Percentiles rank a stretch among this genome's conserved stretches.
Evolutionary conservation across 208 protist genomes (phyloP).

Genomic region (Trypanosomatidae sp.): DNA sequence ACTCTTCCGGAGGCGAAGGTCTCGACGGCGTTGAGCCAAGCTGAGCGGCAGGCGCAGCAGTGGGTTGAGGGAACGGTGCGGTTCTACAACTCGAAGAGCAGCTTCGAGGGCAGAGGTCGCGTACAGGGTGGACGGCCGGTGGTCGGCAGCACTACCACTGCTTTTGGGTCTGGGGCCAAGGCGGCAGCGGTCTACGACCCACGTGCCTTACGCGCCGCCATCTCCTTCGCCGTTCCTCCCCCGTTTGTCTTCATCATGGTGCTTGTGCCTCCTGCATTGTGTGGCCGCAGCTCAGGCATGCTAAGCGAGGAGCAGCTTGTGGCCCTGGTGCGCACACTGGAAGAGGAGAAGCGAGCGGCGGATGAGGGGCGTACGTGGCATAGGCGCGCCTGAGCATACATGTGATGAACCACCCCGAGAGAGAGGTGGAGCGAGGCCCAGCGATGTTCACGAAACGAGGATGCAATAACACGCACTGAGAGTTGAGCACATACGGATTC

Average conservation of each 20-base stretch:
- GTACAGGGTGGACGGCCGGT: conserved; percentile 1
- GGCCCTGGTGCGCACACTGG: conserved; percentile 33
- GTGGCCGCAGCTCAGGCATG: conserved; percentile 30
- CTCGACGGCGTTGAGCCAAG: conserved; percentile 4
- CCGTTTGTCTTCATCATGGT: conserved; percentile 57
- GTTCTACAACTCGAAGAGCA: conserved; percentile 17
- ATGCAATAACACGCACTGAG: neutral
- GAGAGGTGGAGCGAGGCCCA: neutral
- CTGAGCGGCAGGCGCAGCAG: conserved; percentile 23
- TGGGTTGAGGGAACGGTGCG: conserved; percentile 41
- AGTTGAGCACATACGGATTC: neutral
- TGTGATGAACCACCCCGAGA: neutral
- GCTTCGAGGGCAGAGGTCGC: neutral
- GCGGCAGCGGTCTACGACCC: conserved; percentile 2
- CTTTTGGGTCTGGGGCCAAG: neutral
- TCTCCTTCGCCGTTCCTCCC: conserved; percentile 25
- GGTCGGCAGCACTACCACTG: neutral
- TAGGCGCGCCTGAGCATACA: neutral
- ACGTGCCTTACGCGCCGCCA: conserved; percentile 6
- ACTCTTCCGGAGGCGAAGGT: neutral
- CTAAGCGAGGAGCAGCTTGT: conserved; percentile 30
- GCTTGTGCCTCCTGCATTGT: conserved; percentile 33
- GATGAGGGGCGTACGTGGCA: neutral
- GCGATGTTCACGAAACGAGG: too few species aligned
- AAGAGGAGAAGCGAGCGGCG: conserved; percentile 11